phyloP scores from a whole-genome alignment of 139 green algal species.

The Pleodorina starrii region DNA sequence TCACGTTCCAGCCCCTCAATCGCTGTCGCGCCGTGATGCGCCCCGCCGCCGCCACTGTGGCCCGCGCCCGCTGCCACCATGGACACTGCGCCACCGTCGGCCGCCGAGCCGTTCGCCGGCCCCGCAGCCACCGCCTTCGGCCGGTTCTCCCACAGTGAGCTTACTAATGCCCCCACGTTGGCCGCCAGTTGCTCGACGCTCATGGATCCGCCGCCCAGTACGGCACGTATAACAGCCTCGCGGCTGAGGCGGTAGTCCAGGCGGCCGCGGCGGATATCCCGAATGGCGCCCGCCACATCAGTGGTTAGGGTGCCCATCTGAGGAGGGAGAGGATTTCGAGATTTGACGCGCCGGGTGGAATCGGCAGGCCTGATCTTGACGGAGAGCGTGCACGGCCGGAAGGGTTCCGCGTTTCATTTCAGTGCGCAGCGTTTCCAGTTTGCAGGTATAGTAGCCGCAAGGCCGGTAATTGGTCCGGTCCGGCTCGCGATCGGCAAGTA shows the following conservation, averaged over 20 bases:
- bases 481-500: no score
- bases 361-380: no score
- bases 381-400: no score
- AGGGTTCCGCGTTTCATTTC: no score
- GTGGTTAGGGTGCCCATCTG: slow-evolving; percentile 88
- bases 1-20: slow-evolving; percentile 16
- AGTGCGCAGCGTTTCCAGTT: no score
- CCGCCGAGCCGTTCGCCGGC: neutral
- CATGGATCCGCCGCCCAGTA: slow-evolving; percentile 66
- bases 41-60: neutral
- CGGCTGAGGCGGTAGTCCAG: slow-evolving; percentile 91
- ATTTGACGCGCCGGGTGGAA: no score
- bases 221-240: slow-evolving; percentile 82
- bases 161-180: slow-evolving; percentile 72
- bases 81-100: neutral
- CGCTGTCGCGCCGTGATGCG: no score
- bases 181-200: slow-evolving; percentile 59
- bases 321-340: no score
- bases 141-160: slow-evolving; percentile 7
- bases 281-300: slow-evolving; percentile 79
- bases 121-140: slow-evolving; percentile 25
- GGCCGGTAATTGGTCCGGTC: no score
- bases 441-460: no score
- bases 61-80: neutral
- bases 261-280: slow-evolving; percentile 74